Evolutionary conservation across 345 rosid genomes (phyloP).

Genomic region (Eutrema heterophyllum): DNA sequence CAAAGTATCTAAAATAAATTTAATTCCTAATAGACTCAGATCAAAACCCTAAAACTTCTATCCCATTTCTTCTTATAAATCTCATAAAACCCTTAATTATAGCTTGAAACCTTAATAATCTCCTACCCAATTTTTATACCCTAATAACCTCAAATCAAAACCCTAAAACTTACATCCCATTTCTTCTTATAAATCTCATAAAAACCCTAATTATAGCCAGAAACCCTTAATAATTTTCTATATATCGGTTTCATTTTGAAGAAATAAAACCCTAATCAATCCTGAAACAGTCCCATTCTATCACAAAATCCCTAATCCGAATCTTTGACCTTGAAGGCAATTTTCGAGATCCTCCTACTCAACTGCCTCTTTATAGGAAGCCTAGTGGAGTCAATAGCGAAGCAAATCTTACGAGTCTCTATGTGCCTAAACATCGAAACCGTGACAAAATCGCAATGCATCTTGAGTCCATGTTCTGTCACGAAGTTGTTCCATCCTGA

Average conservation of each 20-base stretch:
- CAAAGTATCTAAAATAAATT: too few species aligned
- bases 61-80: not conserved
- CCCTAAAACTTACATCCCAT: too few species aligned
- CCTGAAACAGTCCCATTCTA: not conserved
- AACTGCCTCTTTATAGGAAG: not conserved
- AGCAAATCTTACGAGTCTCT: not conserved
- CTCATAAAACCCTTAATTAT: too few species aligned
- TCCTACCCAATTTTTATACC: too few species aligned
- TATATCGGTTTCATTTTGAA: not conserved
- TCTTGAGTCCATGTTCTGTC: not conserved
- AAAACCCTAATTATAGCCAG: not conserved
- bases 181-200: not conserved
- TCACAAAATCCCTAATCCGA: not conserved
- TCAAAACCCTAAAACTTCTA: too few species aligned
- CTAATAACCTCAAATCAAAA: too few species aligned
- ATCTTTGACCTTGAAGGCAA: not conserved
- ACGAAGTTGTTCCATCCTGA: constrained; percentile 3
- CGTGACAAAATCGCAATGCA: not conserved
- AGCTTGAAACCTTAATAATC: too few species aligned
- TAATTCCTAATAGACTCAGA: too few species aligned
- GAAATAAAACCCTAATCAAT: not conserved
- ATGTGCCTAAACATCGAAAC: constrained; percentile 9
- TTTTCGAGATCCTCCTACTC: not conserved
- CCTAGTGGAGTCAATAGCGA: not conserved
- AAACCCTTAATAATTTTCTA: not conserved